Evolutionary conservation across 108 stramenopile genomes (phyloP).

Genomic region (Fistulifera pelliculosa): DNA sequence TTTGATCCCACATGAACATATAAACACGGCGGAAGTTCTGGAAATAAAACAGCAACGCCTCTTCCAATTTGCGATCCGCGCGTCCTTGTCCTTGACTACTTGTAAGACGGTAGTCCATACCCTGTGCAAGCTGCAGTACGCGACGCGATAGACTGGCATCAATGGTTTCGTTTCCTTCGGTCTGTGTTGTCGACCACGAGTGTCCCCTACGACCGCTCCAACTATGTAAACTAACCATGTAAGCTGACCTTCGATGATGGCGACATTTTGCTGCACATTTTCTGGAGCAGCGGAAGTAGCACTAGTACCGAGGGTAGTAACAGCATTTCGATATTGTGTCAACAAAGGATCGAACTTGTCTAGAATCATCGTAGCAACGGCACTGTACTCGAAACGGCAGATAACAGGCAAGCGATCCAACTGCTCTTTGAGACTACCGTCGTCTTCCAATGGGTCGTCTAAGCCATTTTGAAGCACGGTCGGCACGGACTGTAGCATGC

Average conservation of each 20-base stretch:
- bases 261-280: conserved; percentile 59
- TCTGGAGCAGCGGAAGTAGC: conserved; percentile 64
- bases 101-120: conserved; percentile 79
- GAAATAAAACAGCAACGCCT: conserved; percentile 81
- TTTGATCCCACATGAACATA: conserved; percentile 96
- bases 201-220: conserved; percentile 90
- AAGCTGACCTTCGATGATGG: conserved; percentile 87
- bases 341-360: conserved; percentile 85
- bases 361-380: conserved; percentile 72
- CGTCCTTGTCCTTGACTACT: conserved; percentile 73
- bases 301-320: conserved; percentile 42
- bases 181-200: conserved; percentile 81
- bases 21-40: conserved; percentile 87
- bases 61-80: conserved; percentile 68
- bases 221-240: conserved; percentile 95
- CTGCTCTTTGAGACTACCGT: conserved; percentile 91
- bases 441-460: conserved; percentile 93
- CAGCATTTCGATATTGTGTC: conserved; percentile 71
- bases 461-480: conserved; percentile 69
- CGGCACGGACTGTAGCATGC: conserved; percentile 92
- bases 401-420: conserved; percentile 92
- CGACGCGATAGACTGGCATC: conserved; percentile 89
- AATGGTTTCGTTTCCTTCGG: conserved; percentile 86
- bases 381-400: conserved; percentile 87
- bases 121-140: conserved; percentile 81